Evolutionary conservation across 768 basidiomycete species (phyloP), one percentile per base, ranked within the genome.

Genomic region (Scleroderma citrinum): DNA sequence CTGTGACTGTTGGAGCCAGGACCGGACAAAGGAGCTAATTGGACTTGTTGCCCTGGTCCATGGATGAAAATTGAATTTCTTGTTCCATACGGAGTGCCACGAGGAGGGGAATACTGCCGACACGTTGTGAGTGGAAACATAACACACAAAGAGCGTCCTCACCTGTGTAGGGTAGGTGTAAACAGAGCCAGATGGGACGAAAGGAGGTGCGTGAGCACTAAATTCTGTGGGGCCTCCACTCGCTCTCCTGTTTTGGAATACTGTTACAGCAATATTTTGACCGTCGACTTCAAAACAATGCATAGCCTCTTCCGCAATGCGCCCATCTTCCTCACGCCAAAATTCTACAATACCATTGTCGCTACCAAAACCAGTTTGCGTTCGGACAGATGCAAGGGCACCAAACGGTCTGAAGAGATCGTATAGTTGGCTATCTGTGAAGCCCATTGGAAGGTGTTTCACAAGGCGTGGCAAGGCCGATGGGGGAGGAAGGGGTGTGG

Each of bases 41-140:
- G 89, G 30, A 92, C 88, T 64, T 92, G 90, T 62, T 93, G 91
- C 3, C 91, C 91, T 11, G 91, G 91, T 10, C 91, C 90, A 64
- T 91, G 89, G 7, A 89, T 73, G 59, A 92, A 92, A 17, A 76
- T 56, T 26, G 78, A 53, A 13, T 55, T 57, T 26, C 67, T 66
- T 35, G 68, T 69, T 39, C 67, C 73, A 56, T 73, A 80, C 13
- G 78, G 79, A 58, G 70, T 73, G 21, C 68, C 70, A 52, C 81
- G 80, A 7, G 86, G 83, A 47, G 85, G 84, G 37, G 85, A 85
- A 69, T 89, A 87, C 76, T 81, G 54, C 35, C 17, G 32, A 32
- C 41, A 23, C 49, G 23, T 40, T 26, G 46, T 52, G 44, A 51
- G 45, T 24, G 8, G 21, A 17, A 12, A 47, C 17, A 32, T 46